Percentiles rank a stretch among this genome's conserved stretches.
These are phyloP conservation scores for Starmerella sp. DNA, from an alignment of 805 yeast genomes.

Conservation along the genomic window DNA sequence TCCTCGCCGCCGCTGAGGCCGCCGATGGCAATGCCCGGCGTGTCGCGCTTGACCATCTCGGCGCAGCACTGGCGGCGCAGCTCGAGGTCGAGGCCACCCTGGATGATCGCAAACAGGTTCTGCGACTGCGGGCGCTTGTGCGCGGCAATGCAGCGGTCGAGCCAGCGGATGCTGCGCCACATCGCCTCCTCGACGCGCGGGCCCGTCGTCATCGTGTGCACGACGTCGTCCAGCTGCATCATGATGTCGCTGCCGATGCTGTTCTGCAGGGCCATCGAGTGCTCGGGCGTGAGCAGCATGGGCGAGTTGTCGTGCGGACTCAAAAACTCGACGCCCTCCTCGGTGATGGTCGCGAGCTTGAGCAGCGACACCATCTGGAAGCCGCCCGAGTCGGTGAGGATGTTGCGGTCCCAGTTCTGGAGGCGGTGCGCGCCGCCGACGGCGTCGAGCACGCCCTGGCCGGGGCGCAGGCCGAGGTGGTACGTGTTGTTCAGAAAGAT, in stretches of 20 bases:
- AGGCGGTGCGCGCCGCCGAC: conserved; percentile 37
- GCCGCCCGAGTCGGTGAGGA: conserved; percentile 37
- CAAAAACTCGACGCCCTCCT: conserved; percentile 36
- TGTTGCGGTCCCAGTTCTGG: conserved; percentile 35
- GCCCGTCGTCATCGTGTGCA: conserved; percentile 35
- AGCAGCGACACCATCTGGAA: conserved; percentile 38
- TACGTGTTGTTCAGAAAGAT: conserved; percentile 37
- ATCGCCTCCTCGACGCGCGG: conserved; percentile 38
- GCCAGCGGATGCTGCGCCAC: conserved; percentile 36
- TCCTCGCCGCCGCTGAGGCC: conserved; percentile 40
- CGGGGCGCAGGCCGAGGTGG: conserved; percentile 36
- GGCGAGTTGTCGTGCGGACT: conserved; percentile 39
- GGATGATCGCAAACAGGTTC: conserved; percentile 36
- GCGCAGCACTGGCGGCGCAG: conserved; percentile 32
- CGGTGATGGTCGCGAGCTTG: conserved; percentile 37
- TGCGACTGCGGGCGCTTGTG: conserved; percentile 35
- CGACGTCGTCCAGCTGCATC: conserved; percentile 40
- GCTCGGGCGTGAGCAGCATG: conserved; percentile 38
- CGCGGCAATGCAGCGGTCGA: conserved; percentile 36
- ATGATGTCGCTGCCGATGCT: conserved; percentile 37
- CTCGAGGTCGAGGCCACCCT: conserved; percentile 36
- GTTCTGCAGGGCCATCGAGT: conserved; percentile 37
- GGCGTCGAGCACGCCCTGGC: conserved; percentile 33
- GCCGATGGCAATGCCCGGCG: conserved; percentile 40
- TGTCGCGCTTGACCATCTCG: conserved; percentile 35